These are phyloP conservation scores for Trichoderma arundinaceum DNA, from an alignment of 2,329 filamentous ascomycete species.

Conservation along the genomic window DNA sequence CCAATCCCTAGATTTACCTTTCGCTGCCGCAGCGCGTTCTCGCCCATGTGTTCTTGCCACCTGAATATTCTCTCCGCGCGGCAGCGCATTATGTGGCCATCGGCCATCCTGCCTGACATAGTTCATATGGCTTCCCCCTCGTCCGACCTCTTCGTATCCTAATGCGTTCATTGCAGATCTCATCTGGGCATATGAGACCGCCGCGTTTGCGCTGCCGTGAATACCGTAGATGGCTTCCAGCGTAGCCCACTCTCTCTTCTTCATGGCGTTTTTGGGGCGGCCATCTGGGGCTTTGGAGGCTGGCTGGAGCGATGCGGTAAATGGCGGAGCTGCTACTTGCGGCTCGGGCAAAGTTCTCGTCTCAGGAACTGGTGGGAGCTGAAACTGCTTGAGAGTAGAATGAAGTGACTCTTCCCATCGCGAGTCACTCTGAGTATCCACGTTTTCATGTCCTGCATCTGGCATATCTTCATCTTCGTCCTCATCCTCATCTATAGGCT, in stretches of 20 bases:
- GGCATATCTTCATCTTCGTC: background rate
- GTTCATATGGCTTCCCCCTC: conserved; percentile 6
- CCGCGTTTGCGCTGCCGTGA: background rate
- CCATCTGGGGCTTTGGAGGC: conserved; percentile 26
- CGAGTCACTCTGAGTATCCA: background rate
- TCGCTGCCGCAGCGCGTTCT: background rate
- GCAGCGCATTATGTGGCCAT: conserved; percentile 5
- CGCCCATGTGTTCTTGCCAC: conserved; percentile 32
- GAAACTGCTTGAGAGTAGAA: background rate
- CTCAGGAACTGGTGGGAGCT: background rate
- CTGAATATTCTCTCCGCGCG: conserved; percentile 31
- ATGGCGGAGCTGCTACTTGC: background rate
- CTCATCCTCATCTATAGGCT: background rate
- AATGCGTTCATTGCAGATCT: conserved; percentile 26
- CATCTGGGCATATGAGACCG: conserved; percentile 29
- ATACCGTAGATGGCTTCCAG: conserved; percentile 28
- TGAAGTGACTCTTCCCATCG: conserved; percentile 1
- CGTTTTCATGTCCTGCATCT: background rate
- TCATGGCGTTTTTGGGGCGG: conserved; percentile 21
- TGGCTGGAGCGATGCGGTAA: background rate
- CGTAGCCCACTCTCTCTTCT: conserved; percentile 34
- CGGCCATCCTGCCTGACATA: background rate
- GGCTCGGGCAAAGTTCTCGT: background rate
- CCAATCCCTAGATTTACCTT: conserved; percentile 14
- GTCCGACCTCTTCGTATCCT: conserved; percentile 6